Base-by-base conservation (phyloP, 169 alveolate genomes). In the Plasmodium knowlesi region DNA sequence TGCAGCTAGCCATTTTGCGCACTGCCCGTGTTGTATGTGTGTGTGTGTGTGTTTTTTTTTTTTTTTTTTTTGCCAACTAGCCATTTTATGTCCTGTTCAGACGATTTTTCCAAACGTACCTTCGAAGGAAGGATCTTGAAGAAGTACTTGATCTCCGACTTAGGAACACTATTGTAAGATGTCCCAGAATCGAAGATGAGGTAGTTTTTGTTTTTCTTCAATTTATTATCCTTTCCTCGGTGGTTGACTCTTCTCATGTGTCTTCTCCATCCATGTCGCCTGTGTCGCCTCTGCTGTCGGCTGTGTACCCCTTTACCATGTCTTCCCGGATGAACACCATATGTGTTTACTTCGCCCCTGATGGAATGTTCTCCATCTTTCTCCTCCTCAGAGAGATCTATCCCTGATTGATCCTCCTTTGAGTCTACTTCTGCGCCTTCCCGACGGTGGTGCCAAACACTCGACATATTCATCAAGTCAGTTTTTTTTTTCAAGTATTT, bases 131-230 rank as follows among this genome's bases (percentile, higher is more conserved):
- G 93, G 78, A 82, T 53, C 3, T 91, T 93, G 80, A 93, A 79
- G 32, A 96, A 97, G 73, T 84, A 82, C 28, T 73, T 57, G 81
- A 97, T 94, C 72, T 97, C 97, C 28, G 79, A 90, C 53, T 96
- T 95, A 5, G 99, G 99, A 84, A 97, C 93, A 50, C 98, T 98
- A 80, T 97, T 97, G 86, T 96, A 97, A 81, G 98, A 95, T 0
- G 99, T 98, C 14, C 99, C 99, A n/a, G 98, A 97, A 82, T 98
- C 99, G 53, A 98, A 95, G 39, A 98, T 96, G 16, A 97, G 96
- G 93, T 97, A 98, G 50, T 97, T 96, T 28, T 96, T 92, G 10
- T 95, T 92, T 16, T 61, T 41, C 12, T 78, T 88, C 25, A 86
- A 50, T 46, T 76, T 76, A n/a, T 79, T 37, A 19, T 50, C 79